These are phyloP conservation scores for Aspergillus amoenus DNA, from an alignment of 2,329 filamentous ascomycete genomes.

Conservation along the genomic window DNA sequence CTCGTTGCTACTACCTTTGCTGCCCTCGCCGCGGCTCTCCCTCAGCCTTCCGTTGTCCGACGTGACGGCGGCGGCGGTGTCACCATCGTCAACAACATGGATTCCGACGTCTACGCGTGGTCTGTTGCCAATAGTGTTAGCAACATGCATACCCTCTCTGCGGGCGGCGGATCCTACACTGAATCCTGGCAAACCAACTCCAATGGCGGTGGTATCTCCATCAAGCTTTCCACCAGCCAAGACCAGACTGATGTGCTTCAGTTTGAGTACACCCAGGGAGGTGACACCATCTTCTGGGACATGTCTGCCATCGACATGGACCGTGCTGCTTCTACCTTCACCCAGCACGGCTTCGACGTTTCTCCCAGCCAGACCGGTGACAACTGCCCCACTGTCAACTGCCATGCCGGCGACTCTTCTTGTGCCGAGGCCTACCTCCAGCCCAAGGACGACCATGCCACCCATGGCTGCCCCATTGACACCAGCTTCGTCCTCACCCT, in stretches of 20 bases:
- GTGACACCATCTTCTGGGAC: slow-evolving; percentile 37
- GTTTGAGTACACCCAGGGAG: slow-evolving; percentile 38
- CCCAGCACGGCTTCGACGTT: slow-evolving; percentile 37
- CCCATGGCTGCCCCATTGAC: slow-evolving; percentile 39
- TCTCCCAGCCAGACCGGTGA: slow-evolving; percentile 23
- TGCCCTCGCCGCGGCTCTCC: slow-evolving; percentile 16
- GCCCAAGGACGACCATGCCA: slow-evolving; percentile 42
- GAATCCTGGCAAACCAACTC: slow-evolving; percentile 36
- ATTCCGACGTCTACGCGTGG: slow-evolving; percentile 40
- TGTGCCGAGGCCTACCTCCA: slow-evolving; percentile 42
- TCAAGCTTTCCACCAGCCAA: slow-evolving; percentile 39
- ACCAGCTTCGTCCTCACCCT: slow-evolving; percentile 35
- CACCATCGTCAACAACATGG: slow-evolving; percentile 40
- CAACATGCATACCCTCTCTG: slow-evolving; percentile 34
- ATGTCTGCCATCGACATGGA: slow-evolving; percentile 36
- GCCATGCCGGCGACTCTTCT: slow-evolving; percentile 33
- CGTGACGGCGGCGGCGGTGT: slow-evolving; percentile 31
- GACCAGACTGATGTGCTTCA: slow-evolving; percentile 40
- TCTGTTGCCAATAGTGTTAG: slow-evolving; percentile 37
- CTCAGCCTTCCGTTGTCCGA: slow-evolving; percentile 26
- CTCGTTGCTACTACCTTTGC: slow-evolving; percentile 16
- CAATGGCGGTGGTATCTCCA: slow-evolving; percentile 43
- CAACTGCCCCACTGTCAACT: slow-evolving; percentile 36
- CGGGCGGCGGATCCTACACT: slow-evolving; percentile 34
- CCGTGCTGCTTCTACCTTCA: slow-evolving; percentile 28